These are phyloP conservation scores for Colletotrichum cereale DNA, from an alignment of 2,329 filamentous ascomycete species.

Conservation along the genomic window DNA sequence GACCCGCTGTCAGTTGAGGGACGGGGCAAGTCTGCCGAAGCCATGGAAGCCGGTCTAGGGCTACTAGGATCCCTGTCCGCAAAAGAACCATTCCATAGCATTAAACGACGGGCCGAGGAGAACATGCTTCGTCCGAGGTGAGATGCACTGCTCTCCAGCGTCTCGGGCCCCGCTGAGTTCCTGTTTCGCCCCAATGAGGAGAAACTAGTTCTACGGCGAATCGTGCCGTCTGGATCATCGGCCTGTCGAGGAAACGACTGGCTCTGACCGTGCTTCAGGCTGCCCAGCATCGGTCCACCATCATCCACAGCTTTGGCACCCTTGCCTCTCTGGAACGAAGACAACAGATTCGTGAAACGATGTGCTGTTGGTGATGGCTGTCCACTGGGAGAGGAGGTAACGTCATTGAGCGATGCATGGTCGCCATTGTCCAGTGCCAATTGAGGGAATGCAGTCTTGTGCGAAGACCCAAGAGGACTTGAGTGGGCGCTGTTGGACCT, in stretches of 20 bases:
- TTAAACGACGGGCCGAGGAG: slow-evolving; percentile 56
- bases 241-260: slow-evolving; percentile 78
- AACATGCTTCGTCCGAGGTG: slow-evolving; percentile 38
- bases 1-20: slow-evolving; percentile 84
- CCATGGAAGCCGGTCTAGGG: slow-evolving; percentile 77
- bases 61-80: slow-evolving; percentile 69
- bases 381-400: slow-evolving; percentile 56
- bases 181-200: slow-evolving; percentile 70
- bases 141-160: slow-evolving; percentile 47
- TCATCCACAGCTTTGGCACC: slow-evolving; percentile 67
- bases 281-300: slow-evolving; percentile 75
- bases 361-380: slow-evolving; percentile 49
- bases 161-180: slow-evolving; percentile 63
- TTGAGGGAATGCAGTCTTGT: slow-evolving; percentile 68
- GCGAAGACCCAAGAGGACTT: slow-evolving; percentile 72
- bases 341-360: slow-evolving; percentile 65
- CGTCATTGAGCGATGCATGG: slow-evolving; percentile 53
- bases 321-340: slow-evolving; percentile 71
- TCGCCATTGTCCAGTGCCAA: slow-evolving; percentile 62
- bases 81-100: slow-evolving; percentile 55
- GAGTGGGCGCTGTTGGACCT: slow-evolving; percentile 69
- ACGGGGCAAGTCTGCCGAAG: slow-evolving; percentile 77
- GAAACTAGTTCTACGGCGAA: slow-evolving; percentile 69
- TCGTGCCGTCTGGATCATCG: slow-evolving; percentile 68
- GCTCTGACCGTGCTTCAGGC: slow-evolving; percentile 78